phyloP scores from a whole-genome alignment of 352 stramenopile species.

The Globisporangium middletonii region DNA sequence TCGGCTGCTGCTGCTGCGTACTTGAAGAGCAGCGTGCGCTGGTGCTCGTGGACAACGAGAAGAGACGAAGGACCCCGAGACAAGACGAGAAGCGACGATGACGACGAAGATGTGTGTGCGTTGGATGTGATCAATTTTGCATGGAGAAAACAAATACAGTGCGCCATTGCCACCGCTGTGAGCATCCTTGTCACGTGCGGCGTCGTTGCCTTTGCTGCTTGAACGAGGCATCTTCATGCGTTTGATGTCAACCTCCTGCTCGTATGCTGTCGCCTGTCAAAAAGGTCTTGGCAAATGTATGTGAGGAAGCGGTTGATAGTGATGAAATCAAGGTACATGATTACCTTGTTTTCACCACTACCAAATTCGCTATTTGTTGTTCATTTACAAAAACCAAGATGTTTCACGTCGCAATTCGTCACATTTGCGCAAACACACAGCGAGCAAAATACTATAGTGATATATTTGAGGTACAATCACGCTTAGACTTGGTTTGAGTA shows the following conservation, averaged over 20 bases:
- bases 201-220: not conserved
- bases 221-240: no score
- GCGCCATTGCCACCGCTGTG: not conserved
- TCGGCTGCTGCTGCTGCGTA: no score
- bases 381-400: not conserved
- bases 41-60: not conserved
- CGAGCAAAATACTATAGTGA: not conserved
- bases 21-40: no score
- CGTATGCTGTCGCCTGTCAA: no score
- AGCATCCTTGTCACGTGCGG: not conserved
- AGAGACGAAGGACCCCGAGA: not conserved
- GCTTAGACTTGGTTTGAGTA: no score
- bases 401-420: not conserved
- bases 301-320: not conserved
- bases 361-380: not conserved
- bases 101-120: not conserved
- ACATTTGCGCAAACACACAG: not conserved
- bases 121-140: conserved; percentile 3
- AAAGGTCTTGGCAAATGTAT: no score
- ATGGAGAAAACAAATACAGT: conserved; percentile 2
- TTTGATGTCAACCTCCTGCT: no score
- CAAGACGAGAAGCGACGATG: not conserved
- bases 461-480: no score
- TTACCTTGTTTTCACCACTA: not conserved
- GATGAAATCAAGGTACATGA: not conserved